Base-by-base conservation (phyloP, 2,329 filamentous ascomycete genomes). In the Calonectria multiphialidica region DNA sequence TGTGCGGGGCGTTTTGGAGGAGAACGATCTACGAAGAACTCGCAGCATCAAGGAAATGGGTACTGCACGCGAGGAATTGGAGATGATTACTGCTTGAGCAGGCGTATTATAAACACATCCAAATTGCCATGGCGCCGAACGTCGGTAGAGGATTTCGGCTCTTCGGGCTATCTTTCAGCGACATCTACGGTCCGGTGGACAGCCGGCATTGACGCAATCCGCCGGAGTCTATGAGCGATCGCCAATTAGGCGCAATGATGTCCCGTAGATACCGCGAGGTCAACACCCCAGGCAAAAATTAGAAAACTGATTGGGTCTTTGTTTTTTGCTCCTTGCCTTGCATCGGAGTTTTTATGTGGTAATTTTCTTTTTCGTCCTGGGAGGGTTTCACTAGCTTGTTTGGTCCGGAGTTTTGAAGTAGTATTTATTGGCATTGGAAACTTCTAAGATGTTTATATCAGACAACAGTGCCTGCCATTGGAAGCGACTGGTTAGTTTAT, bases 131-230 rank as follows among this genome's bases (percentile, higher is more conserved):
- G 50, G 62, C 37, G 62, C 70, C 76, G 72, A 72, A 49, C 53
- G 9, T 66, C 67, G 70, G 72, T 44, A 18, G 18, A 25, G n/a
- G 44, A 21, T 37, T 70, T 79, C 76, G 75, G 76, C 30, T 28
- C 68, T 68, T 79, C 77, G 77, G 77, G 74, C 23, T 72, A 79
- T 70, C 71, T 77, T 16, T 28, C 3, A 76, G 77, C 77, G 77
- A 79, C 55, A n/a, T 53, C 40, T 63, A 50, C 25, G 16, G 50
- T 59, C 21, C 33, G 50, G 61, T 45, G 47, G 50, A 25, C 40
- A 47, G 10, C 33, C 47, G 12, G 23, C 40, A 66, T 62, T 72
- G 70, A 72, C 62, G 68, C 15, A 71, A 68, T 76, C 65, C 47
- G 66, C 47, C 61, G 68, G 68, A 70, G 40, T 42, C n/a, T 21